A percentile compares a stretch with the other conserved stretches of the same genome.
Conservation (phyloP, 2,329 filamentous ascomycete species). For the Trichoderma harzianum region DNA sequence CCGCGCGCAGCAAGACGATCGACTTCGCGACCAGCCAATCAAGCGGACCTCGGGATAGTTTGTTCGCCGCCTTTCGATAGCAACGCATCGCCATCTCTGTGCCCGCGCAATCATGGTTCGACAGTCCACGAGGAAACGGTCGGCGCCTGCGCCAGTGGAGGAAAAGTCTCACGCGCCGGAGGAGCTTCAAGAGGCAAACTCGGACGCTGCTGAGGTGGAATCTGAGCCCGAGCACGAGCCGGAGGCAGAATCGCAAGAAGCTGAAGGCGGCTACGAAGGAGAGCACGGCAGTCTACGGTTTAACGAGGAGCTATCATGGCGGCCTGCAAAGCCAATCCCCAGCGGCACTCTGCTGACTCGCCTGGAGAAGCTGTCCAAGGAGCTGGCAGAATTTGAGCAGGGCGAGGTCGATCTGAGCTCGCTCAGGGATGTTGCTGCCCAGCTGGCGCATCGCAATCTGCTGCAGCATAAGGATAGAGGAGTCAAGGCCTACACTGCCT, state of each 20-base stretch:
- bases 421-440: conserved; percentile 77
- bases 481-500: conserved; percentile 82
- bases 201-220: conserved; percentile 7
- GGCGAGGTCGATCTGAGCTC: conserved; percentile 80
- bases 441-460: conserved; percentile 77
- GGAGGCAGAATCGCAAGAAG: conserved; percentile 23
- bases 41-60: conserved; percentile 16
- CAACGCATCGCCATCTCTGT: conserved; percentile 11
- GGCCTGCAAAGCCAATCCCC: conserved; percentile 82
- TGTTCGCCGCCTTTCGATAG: conserved; percentile 8
- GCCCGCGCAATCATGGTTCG: conserved; percentile 34
- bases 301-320: conserved; percentile 84
- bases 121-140: conserved; percentile 31
- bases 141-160: conserved; percentile 11
- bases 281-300: conserved; percentile 60
- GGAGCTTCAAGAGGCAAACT: not conserved
- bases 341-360: conserved; percentile 78
- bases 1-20: conserved; percentile 22
- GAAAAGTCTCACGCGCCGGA: conserved; percentile 3
- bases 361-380: conserved; percentile 74
- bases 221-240: conserved; percentile 23
- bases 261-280: conserved; percentile 25
- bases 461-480: conserved; percentile 90
- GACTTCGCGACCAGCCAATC: conserved; percentile 22
- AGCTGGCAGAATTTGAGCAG: conserved; percentile 83